Conservation (phyloP, 805 yeast genomes). For the Kluyveromyces starmeri region DNA sequence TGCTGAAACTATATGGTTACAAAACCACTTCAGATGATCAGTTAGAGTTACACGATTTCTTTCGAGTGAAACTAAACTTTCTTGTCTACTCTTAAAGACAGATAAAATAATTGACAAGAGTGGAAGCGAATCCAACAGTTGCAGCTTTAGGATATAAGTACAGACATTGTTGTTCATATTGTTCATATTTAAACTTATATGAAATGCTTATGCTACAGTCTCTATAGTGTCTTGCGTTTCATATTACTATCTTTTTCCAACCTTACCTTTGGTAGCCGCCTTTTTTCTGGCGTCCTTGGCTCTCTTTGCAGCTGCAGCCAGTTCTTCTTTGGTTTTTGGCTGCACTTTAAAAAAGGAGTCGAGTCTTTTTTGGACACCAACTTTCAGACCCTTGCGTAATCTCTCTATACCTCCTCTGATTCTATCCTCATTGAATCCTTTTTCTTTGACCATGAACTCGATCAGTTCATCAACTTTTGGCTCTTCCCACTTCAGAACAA, state of each 20-base stretch:
- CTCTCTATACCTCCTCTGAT: slow-evolving; percentile 81
- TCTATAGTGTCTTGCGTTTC: too few species aligned
- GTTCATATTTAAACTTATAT: background rate
- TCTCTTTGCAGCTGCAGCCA: slow-evolving; percentile 28
- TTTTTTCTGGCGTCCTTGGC: slow-evolving; percentile 24
- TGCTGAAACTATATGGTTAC: too few species aligned
- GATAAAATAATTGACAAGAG: too few species aligned
- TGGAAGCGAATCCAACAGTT: too few species aligned
- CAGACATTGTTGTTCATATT: too few species aligned
- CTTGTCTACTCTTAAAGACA: too few species aligned
- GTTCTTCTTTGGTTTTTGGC: slow-evolving; percentile 41
- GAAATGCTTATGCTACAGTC: slow-evolving; percentile 3
- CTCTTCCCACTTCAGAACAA: slow-evolving; percentile 75
- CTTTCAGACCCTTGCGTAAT: slow-evolving; percentile 71
- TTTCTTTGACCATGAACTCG: slow-evolving; percentile 73
- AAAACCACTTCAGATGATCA: too few species aligned
- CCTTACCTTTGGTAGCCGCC: slow-evolving; percentile 15
- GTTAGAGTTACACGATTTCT: too few species aligned
- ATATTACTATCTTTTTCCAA: slow-evolving; percentile 19
- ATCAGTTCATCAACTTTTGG: slow-evolving; percentile 83
- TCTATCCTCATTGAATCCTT: slow-evolving; percentile 90
- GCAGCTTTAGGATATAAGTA: too few species aligned
- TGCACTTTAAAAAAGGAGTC: slow-evolving; percentile 83
- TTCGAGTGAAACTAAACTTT: too few species aligned
- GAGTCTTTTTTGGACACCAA: slow-evolving; percentile 82